Percentiles rank a stretch among this genome's conserved stretches.
phyloP scores from a whole-genome alignment of 768 basidiomycete genomes.

The Floccularia luteovirens region DNA sequence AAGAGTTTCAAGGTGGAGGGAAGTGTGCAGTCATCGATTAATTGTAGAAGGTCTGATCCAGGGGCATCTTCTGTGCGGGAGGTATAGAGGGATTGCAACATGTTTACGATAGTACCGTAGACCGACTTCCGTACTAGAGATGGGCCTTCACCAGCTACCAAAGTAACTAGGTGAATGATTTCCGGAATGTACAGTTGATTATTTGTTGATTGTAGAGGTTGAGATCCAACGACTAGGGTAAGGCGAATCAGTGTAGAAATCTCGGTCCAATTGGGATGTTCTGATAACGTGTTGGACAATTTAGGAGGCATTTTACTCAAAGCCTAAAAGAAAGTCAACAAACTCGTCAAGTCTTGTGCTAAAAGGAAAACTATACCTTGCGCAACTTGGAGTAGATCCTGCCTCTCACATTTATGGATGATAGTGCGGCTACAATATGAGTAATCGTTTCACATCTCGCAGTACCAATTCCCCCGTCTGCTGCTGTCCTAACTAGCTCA shows the following conservation, averaged over 20 bases:
- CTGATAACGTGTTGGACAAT: slow-evolving; percentile 52
- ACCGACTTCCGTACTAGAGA: slow-evolving; percentile 70
- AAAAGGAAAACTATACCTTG: slow-evolving; percentile 37
- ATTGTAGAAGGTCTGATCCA: slow-evolving; percentile 48
- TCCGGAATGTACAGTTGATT: slow-evolving; percentile 82
- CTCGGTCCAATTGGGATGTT: slow-evolving; percentile 75
- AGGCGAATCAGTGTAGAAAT: slow-evolving; percentile 76
- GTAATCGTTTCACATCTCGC: slow-evolving; percentile 69
- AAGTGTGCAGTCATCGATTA: slow-evolving; percentile 55
- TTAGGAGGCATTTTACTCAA: slow-evolving; percentile 67
- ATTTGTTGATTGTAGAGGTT: slow-evolving; percentile 52
- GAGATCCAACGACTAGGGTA: slow-evolving; percentile 63
- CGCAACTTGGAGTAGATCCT: slow-evolving; percentile 73
- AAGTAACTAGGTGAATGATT: slow-evolving; percentile 68
- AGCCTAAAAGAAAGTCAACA: slow-evolving; percentile 32
- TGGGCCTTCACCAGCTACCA: slow-evolving; percentile 73
- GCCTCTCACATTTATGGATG: slow-evolving; percentile 73
- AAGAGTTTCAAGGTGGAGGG: slow-evolving; percentile 60
- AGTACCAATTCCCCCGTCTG: slow-evolving; percentile 78
- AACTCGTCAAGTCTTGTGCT: neutral
- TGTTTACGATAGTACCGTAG: slow-evolving; percentile 76
- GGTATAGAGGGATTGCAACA: slow-evolving; percentile 69
- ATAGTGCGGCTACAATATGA: slow-evolving; percentile 64
- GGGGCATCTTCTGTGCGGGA: slow-evolving; percentile 52
- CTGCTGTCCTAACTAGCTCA: slow-evolving; percentile 73